phyloP scores from a whole-genome alignment of 2,329 filamentous ascomycete species.

The Aaosphaeria arxii region DNA sequence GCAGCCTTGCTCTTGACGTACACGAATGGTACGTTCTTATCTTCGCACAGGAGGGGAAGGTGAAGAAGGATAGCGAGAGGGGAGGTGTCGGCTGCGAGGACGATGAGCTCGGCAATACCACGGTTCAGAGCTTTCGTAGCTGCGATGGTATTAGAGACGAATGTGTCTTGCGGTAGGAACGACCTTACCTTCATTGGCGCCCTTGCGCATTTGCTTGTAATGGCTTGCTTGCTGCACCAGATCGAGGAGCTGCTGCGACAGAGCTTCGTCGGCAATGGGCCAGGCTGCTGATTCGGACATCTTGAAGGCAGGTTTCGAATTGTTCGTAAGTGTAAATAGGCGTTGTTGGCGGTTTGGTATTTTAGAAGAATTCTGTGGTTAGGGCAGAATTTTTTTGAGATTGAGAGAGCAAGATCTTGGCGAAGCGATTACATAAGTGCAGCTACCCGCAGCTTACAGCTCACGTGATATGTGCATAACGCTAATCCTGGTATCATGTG shows the following conservation, averaged over 20 bases:
- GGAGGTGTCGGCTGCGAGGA: constrained; percentile 66
- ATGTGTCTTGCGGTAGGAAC: background rate
- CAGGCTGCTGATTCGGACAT: constrained; percentile 18
- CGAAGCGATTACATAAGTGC: no score
- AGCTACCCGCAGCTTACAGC: no score
- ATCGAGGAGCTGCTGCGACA: constrained; percentile 47
- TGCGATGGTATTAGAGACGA: constrained; percentile 35
- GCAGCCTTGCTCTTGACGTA: constrained; percentile 72
- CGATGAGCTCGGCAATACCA: constrained; percentile 60
- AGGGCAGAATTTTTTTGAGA: no score
- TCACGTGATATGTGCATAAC: no score
- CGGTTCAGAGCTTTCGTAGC: constrained; percentile 85
- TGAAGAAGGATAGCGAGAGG: constrained; percentile 69
- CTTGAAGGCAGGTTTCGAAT: no score
- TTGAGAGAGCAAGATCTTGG: no score
- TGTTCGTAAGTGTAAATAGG: no score
- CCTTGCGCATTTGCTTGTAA: constrained; percentile 33
- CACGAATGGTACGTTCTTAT: constrained; percentile 64
- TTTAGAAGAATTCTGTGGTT: no score
- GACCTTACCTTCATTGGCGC: constrained; percentile 45
- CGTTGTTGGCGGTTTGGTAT: no score
- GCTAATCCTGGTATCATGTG: no score
- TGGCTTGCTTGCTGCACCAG: constrained; percentile 27
- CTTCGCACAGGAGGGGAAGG: constrained; percentile 81
- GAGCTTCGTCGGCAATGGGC: constrained; percentile 47